These are phyloP conservation scores for Suillus variegatus DNA, from an alignment of 768 basidiomycete genomes.

Conservation along the genomic window DNA sequence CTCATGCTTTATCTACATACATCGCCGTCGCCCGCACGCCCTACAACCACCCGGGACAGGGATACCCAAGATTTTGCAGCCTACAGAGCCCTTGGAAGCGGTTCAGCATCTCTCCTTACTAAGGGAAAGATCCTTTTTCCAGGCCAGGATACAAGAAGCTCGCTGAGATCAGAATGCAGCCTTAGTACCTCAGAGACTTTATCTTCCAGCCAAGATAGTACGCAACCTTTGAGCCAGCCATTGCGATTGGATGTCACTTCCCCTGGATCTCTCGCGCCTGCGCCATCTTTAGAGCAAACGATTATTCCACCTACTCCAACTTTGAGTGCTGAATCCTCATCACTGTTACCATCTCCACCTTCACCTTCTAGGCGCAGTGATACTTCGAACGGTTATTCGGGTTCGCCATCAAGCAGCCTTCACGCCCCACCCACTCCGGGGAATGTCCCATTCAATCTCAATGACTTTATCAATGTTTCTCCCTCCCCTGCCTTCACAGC, in stretches of 20 bases:
- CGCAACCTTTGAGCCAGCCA: conserved; percentile 23
- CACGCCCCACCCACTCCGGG: conserved; percentile 39
- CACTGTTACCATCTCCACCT: conserved; percentile 24
- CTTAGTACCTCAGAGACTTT: conserved; percentile 25
- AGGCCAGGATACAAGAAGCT: conserved; percentile 26
- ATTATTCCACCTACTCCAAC: conserved; percentile 37
- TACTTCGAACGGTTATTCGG: not conserved
- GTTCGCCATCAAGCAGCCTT: conserved; percentile 14
- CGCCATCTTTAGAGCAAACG: conserved; percentile 31
- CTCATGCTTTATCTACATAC: conserved; percentile 84
- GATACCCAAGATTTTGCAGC: conserved; percentile 57
- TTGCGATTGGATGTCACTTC: conserved; percentile 18
- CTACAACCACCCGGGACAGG: conserved; percentile 44
- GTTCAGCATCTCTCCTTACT: conserved; percentile 45
- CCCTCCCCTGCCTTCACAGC: conserved; percentile 54
- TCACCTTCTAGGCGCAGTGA: conserved; percentile 28
- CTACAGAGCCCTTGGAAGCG: conserved; percentile 56
- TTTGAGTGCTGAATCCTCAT: conserved; percentile 23
- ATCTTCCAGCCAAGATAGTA: conserved; percentile 25
- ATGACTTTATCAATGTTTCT: conserved; percentile 74
- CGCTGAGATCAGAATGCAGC: conserved; percentile 30
- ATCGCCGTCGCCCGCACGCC: conserved; percentile 78
- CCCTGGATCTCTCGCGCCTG: conserved; percentile 23
- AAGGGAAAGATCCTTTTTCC: conserved; percentile 76
- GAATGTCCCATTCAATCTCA: conserved; percentile 56